Evolutionary conservation across 768 basidiomycete species (phyloP).

Genomic region (Suillus lakei): DNA sequence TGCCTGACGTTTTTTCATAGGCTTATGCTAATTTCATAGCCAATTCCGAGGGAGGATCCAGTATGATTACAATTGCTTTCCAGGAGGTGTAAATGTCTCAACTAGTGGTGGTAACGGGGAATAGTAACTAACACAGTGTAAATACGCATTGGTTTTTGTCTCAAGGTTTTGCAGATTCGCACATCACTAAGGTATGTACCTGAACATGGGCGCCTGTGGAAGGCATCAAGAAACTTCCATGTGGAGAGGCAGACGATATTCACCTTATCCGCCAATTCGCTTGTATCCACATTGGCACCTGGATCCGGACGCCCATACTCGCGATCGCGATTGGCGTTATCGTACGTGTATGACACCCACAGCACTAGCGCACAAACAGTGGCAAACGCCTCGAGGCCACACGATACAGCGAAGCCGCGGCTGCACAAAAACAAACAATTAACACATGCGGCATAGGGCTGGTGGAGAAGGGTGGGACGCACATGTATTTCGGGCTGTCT

Average conservation of each 20-base stretch:
- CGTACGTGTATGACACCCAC: slow-evolving; percentile 62
- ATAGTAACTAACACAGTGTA: neutral
- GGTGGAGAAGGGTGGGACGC: slow-evolving; percentile 22
- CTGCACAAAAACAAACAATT: slow-evolving; percentile 34
- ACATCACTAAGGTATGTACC: slow-evolving; percentile 13
- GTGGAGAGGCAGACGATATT: slow-evolving; percentile 1
- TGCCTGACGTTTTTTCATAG: neutral
- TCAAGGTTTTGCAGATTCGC: neutral
- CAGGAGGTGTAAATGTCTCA: neutral
- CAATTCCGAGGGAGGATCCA: neutral
- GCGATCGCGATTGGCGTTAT: slow-evolving; percentile 59
- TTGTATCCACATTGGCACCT: slow-evolving; percentile 59
- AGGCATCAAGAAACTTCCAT: neutral
- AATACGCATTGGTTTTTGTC: neutral
- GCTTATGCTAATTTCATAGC: neutral
- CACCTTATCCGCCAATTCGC: slow-evolving; percentile 71
- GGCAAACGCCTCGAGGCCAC: slow-evolving; percentile 60
- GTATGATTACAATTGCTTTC: neutral
- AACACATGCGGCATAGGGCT: neutral
- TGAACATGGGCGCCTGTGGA: slow-evolving; percentile 16
- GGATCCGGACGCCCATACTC: slow-evolving; percentile 54
- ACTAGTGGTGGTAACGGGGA: neutral
- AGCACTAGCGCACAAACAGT: slow-evolving; percentile 56
- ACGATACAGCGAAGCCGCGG: slow-evolving; percentile 62
- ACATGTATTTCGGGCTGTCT: slow-evolving; percentile 72